These are phyloP conservation scores for Aspergillus clavatus DNA, from an alignment of 2,329 filamentous ascomycete species.

Conservation along the genomic window DNA sequence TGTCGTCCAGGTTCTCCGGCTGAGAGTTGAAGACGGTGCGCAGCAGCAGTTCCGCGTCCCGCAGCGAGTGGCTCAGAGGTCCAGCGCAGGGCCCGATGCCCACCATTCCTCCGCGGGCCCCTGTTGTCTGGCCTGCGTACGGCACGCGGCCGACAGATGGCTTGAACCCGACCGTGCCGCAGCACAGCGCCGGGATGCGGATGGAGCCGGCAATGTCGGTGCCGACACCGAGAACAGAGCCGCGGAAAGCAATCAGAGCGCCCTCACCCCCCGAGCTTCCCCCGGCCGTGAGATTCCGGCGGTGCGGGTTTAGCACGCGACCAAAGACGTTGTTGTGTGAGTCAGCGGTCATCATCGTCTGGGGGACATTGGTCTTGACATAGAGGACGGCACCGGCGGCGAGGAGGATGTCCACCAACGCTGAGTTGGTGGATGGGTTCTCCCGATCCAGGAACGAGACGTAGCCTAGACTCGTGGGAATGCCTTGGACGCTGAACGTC, in stretches of 20 bases:
- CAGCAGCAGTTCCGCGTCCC: conserved; percentile 15
- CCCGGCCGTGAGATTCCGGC: conserved; percentile 54
- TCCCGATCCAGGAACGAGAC: conserved; percentile 57
- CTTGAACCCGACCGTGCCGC: conserved; percentile 46
- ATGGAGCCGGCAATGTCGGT: conserved; percentile 54
- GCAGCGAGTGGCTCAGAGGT: conserved; percentile 14
- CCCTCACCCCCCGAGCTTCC: conserved; percentile 65
- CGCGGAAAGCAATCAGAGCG: conserved; percentile 54
- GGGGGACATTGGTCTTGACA: conserved; percentile 64
- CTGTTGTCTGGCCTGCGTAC: conserved; percentile 43
- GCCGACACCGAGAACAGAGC: conserved; percentile 54
- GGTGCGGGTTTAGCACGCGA: conserved; percentile 57
- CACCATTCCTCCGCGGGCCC: conserved; percentile 10
- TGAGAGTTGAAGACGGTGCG: conserved; percentile 3
- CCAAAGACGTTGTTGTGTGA: conserved; percentile 55
- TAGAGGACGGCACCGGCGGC: conserved; percentile 60
- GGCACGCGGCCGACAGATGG: conserved; percentile 45
- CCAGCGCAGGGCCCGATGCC: conserved; percentile 20
- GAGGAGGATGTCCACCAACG: conserved; percentile 53
- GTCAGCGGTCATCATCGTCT: conserved; percentile 47
- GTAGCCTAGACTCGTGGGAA: conserved; percentile 55
- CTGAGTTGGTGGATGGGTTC: conserved; percentile 47
- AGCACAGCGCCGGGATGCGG: conserved; percentile 45
- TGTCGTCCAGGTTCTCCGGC: conserved; percentile 13
- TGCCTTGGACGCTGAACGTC: conserved; percentile 45